Evolutionary conservation across 2,329 filamentous ascomycete genomes (phyloP).

Genomic region (Hawksworthiomyces lignivorus): DNA sequence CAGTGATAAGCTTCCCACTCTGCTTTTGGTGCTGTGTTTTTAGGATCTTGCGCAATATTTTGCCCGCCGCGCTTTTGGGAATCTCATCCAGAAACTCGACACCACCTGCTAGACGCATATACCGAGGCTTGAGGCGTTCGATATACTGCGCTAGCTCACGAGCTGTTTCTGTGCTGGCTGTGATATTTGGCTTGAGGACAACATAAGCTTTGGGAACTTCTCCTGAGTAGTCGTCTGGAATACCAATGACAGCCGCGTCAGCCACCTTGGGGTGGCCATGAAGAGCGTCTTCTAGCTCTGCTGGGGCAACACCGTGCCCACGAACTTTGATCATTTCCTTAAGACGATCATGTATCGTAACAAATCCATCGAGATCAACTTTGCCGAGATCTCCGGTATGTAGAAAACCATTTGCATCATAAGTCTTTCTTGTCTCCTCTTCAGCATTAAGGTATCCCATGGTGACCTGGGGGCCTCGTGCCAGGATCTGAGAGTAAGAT

Average conservation of each 20-base stretch:
- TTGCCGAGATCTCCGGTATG: slow-evolving; percentile 52
- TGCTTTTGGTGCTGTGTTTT: background rate
- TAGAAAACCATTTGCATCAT: slow-evolving; percentile 48
- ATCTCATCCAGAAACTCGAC: slow-evolving; percentile 47
- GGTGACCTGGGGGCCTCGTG: slow-evolving; percentile 38
- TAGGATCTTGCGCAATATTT: slow-evolving; percentile 42
- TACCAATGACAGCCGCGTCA: slow-evolving; percentile 48
- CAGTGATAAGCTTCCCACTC: too few species aligned
- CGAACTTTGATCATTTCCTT: slow-evolving; percentile 66
- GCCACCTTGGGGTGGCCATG: slow-evolving; percentile 48
- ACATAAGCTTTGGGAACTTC: slow-evolving; percentile 52
- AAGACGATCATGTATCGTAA: slow-evolving; percentile 53
- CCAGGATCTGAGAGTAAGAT: slow-evolving; percentile 18
- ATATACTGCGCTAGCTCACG: background rate
- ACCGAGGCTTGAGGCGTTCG: slow-evolving; percentile 26
- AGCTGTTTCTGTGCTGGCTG: background rate
- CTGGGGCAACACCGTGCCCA: slow-evolving; percentile 53
- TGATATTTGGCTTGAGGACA: slow-evolving; percentile 22
- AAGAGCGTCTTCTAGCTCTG: slow-evolving; percentile 55
- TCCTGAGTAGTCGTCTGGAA: slow-evolving; percentile 46
- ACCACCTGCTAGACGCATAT: slow-evolving; percentile 43
- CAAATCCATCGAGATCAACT: slow-evolving; percentile 46
- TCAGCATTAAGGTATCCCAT: slow-evolving; percentile 42
- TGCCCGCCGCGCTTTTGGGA: slow-evolving; percentile 40
- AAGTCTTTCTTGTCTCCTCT: slow-evolving; percentile 36